phyloP scores from a whole-genome alignment of 352 stramenopile genomes.

The Phytophthora rubi region DNA sequence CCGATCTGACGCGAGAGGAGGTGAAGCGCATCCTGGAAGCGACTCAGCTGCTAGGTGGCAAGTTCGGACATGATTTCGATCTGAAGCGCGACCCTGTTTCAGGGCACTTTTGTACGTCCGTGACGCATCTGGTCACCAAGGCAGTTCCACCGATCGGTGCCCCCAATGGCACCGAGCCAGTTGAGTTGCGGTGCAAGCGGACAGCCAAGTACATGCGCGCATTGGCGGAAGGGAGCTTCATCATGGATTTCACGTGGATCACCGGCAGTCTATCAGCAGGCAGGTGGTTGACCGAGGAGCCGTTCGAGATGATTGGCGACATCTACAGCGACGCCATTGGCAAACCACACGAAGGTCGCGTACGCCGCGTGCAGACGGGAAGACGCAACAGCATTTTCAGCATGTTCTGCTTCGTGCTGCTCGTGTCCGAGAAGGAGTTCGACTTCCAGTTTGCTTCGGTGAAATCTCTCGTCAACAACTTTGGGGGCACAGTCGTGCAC shows the following conservation, averaged over 20 bases:
- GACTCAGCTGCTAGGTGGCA: conserved; percentile 66
- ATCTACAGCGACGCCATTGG: conserved; percentile 77
- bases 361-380: conserved; percentile 54
- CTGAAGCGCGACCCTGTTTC: conserved; percentile 54
- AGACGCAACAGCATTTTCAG: conserved; percentile 80
- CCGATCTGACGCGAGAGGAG: conserved; percentile 62
- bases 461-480: conserved; percentile 65
- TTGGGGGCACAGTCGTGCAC: conserved; percentile 62
- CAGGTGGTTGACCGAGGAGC: conserved; percentile 71
- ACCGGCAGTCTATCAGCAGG: conserved; percentile 63
- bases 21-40: conserved; percentile 60
- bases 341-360: conserved; percentile 71
- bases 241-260: conserved; percentile 85
- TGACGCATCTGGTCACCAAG: conserved; percentile 84
- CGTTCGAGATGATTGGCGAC: conserved; percentile 81
- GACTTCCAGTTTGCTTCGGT: conserved; percentile 79
- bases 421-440: conserved; percentile 72
- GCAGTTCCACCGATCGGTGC: conserved; percentile 39
- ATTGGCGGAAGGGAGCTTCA: conserved; percentile 70
- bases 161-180: neutral
- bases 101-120: conserved; percentile 53
- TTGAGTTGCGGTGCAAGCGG: conserved; percentile 70
- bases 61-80: conserved; percentile 79
- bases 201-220: conserved; percentile 90
- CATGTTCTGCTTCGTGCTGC: conserved; percentile 75